Evolutionary conservation across 2,329 filamentous ascomycete species (phyloP).

Genomic region (Sordariomycetes sp.): DNA sequence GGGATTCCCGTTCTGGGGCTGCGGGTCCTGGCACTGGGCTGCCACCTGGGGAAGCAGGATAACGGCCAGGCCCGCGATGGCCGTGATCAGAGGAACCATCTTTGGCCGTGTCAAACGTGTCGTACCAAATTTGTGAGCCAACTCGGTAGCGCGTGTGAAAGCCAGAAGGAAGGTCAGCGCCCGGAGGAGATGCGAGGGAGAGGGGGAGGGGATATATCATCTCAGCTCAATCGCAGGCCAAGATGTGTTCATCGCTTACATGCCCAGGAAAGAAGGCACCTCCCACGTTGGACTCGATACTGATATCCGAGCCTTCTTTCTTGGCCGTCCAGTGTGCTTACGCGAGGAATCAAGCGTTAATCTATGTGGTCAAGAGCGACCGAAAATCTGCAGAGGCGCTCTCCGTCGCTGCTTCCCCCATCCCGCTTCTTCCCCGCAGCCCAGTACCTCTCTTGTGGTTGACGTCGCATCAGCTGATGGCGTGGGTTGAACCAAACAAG

Average conservation of each 20-base stretch:
- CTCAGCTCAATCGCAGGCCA: not conserved
- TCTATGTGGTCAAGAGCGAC: not conserved
- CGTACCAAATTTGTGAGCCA: not conserved
- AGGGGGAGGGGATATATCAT: too few species aligned
- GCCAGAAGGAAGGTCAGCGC: too few species aligned
- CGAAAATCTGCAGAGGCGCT: not conserved
- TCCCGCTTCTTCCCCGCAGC: not conserved
- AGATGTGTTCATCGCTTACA: not conserved
- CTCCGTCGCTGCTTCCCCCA: not conserved
- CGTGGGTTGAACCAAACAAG: not conserved
- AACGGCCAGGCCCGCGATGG: not conserved
- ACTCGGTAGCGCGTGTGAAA: not conserved
- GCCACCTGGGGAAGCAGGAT: not conserved
- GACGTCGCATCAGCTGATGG: not conserved
- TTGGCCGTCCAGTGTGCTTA: not conserved
- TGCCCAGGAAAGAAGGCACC: not conserved
- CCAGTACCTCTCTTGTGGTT: not conserved
- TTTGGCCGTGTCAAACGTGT: not conserved
- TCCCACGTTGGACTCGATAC: not conserved
- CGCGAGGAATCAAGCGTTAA: not conserved
- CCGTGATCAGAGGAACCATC: not conserved
- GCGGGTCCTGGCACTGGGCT: not conserved
- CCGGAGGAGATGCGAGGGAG: too few species aligned
- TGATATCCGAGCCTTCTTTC: not conserved
- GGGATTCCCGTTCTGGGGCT: not conserved